These are phyloP conservation scores for Huntiella omanensis DNA, from an alignment of 2,329 filamentous ascomycete species.

Conservation along the genomic window DNA sequence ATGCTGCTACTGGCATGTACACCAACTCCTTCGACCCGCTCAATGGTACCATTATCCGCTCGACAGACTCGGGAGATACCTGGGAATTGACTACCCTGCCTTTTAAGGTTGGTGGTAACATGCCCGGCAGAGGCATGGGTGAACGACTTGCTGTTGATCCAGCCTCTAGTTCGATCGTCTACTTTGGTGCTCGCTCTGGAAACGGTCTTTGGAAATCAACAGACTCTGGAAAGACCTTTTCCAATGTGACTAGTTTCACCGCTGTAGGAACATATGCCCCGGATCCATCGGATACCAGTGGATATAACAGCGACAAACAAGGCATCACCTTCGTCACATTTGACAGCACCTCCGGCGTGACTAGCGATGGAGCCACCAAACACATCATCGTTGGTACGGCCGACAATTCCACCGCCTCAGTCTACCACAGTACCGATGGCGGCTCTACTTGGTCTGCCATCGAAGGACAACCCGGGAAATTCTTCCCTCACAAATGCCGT, in stretches of 20 bases:
- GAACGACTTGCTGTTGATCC: constrained; percentile 40
- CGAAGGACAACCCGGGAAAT: constrained; percentile 29
- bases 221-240: constrained; percentile 34
- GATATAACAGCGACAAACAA: constrained; percentile 26
- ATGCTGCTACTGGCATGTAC: constrained; percentile 36
- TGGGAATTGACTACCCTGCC: constrained; percentile 30
- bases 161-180: constrained; percentile 34
- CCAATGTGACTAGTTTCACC: constrained; percentile 31
- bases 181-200: constrained; percentile 38
- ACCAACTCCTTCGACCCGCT: constrained; percentile 42
- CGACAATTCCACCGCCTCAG: constrained; percentile 30
- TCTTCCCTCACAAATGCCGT: constrained; percentile 34
- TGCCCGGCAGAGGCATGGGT: constrained; percentile 40
- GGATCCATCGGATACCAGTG: constrained; percentile 25
- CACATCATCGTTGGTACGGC: constrained; percentile 38
- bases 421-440: constrained; percentile 34
- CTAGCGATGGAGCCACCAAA: constrained; percentile 28
- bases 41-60: constrained; percentile 33
- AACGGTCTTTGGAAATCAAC: constrained; percentile 40
- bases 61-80: constrained; percentile 32
- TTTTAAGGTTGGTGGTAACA: constrained; percentile 44
- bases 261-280: constrained; percentile 30
- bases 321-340: constrained; percentile 36
- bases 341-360: constrained; percentile 28
- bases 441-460: constrained; percentile 33